Conservation (phyloP, 306 rosid species). For the Ceratonia siliqua region DNA sequence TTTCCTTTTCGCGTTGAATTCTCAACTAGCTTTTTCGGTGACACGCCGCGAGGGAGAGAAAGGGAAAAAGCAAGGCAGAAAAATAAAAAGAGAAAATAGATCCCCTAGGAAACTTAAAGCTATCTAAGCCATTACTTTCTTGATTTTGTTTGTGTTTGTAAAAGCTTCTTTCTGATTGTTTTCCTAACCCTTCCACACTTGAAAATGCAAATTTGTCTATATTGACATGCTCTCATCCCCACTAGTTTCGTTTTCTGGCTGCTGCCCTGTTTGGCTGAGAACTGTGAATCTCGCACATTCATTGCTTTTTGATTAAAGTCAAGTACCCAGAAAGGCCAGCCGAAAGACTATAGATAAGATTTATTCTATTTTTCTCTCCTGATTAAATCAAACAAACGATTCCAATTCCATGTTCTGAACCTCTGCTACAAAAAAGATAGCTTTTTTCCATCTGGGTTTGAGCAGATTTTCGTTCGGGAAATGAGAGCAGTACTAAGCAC, state of each 20-base stretch:
- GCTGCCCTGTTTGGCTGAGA: constrained; percentile 19
- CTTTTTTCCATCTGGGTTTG: neutral
- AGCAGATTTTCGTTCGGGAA: constrained; percentile 5
- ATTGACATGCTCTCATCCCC: constrained; percentile 46
- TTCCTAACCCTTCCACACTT: constrained; percentile 20
- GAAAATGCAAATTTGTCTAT: constrained; percentile 65
- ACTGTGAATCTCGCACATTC: constrained; percentile 35
- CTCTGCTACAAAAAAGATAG: neutral
- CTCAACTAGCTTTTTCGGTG: constrained; percentile 29
- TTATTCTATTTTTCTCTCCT: neutral
- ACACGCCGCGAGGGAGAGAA: constrained; percentile 19
- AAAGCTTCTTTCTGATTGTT: constrained; percentile 48
- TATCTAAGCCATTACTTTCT: constrained; percentile 39
- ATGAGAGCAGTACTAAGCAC: constrained; percentile 72
- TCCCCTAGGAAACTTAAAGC: constrained; percentile 26
- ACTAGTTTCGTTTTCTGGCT: constrained; percentile 37
- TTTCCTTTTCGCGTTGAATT: constrained; percentile 77
- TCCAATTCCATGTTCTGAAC: neutral
- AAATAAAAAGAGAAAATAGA: constrained; percentile 5
- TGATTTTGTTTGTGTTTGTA: constrained; percentile 49
- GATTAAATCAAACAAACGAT: too few species aligned
- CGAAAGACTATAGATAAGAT: constrained; percentile 2
- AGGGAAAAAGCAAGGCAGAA: neutral
- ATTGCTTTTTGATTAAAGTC: constrained; percentile 21
- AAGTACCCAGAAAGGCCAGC: constrained; percentile 14